Evolutionary conservation across 2,329 filamentous ascomycete genomes (phyloP).

Genomic region (Helotiales sp.): DNA sequence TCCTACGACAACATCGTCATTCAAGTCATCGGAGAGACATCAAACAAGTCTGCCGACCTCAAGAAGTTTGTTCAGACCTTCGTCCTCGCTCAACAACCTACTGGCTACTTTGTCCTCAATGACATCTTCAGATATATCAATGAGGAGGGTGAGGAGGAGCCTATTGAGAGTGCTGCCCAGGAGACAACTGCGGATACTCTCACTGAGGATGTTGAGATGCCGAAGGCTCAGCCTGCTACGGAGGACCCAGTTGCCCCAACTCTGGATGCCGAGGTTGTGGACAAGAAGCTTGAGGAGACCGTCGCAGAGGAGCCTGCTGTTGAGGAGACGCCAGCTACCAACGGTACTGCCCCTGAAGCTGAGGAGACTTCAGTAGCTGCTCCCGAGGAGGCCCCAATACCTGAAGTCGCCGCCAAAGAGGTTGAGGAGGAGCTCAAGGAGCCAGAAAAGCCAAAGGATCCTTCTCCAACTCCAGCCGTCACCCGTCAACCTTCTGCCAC

Average conservation of each 20-base stretch:
- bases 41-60: constrained; percentile 86
- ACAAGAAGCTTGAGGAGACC: constrained; percentile 75
- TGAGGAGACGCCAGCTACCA: constrained; percentile 42
- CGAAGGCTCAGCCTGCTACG: constrained; percentile 33
- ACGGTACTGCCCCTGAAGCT: constrained; percentile 41
- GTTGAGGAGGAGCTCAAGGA: constrained; percentile 57
- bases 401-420: constrained; percentile 52
- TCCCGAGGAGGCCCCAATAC: constrained; percentile 38
- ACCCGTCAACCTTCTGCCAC: constrained; percentile 38
- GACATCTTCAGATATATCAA: constrained; percentile 95
- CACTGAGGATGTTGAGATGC: constrained; percentile 36
- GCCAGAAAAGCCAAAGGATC: constrained; percentile 67
- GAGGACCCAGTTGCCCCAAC: constrained; percentile 35
- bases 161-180: constrained; percentile 44
- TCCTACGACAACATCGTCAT: constrained; percentile 94
- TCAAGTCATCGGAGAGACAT: constrained; percentile 96
- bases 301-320: constrained; percentile 39
- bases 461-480: constrained; percentile 53
- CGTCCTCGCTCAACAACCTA: constrained; percentile 91
- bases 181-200: constrained; percentile 27
- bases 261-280: constrained; percentile 57
- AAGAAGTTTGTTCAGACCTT: constrained; percentile 99
- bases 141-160: constrained; percentile 76
- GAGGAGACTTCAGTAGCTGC: constrained; percentile 35
- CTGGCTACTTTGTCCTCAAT: constrained; percentile 97